A percentile compares a stretch with the other conserved stretches of the same genome.
Evolutionary conservation across 371 early-diverging fungal genomes (phyloP).

Genomic region (Rhizomucor pusillus): DNA sequence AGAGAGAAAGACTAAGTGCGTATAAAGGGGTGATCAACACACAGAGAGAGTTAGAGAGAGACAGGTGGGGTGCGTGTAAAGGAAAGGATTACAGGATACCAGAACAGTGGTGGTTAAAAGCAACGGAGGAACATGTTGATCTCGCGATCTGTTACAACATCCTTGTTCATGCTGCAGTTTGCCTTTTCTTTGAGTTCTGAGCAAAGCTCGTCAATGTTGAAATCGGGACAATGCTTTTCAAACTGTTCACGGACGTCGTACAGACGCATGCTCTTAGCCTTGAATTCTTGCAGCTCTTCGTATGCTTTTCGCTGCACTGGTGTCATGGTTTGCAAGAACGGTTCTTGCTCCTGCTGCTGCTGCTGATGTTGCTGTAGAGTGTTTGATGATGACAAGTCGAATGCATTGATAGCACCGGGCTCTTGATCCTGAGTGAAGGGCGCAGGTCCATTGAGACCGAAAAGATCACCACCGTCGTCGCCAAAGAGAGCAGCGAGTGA

Average conservation of each 20-base stretch:
- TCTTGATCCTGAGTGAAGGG: slow-evolving; percentile 8
- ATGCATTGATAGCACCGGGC: background rate
- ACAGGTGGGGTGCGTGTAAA: no score
- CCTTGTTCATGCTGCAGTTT: slow-evolving; percentile 4
- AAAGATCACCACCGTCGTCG: slow-evolving; percentile 14
- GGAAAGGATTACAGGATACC: no score
- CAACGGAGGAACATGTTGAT: slow-evolving; percentile 7
- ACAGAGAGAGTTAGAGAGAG: no score
- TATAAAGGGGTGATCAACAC: background rate
- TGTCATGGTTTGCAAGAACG: background rate
- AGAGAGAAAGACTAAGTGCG: background rate
- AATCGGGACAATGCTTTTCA: slow-evolving; percentile 18
- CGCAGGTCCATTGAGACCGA: slow-evolving; percentile 28
- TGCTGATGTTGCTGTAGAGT: background rate
- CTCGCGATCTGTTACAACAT: slow-evolving; percentile 9
- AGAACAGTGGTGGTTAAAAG: slow-evolving; percentile 2
- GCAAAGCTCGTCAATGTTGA: slow-evolving; percentile 23
- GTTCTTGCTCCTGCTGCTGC: background rate
- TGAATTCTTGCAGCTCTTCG: background rate
- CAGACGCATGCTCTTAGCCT: no score
- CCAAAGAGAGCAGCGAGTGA: slow-evolving; percentile 22
- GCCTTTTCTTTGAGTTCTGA: slow-evolving; percentile 20
- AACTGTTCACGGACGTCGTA: slow-evolving; percentile 14
- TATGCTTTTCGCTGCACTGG: background rate
- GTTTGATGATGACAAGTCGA: background rate